phyloP scores from a whole-genome alignment of 2,329 filamentous ascomycete species.

The Pyricularia pennisetigena region DNA sequence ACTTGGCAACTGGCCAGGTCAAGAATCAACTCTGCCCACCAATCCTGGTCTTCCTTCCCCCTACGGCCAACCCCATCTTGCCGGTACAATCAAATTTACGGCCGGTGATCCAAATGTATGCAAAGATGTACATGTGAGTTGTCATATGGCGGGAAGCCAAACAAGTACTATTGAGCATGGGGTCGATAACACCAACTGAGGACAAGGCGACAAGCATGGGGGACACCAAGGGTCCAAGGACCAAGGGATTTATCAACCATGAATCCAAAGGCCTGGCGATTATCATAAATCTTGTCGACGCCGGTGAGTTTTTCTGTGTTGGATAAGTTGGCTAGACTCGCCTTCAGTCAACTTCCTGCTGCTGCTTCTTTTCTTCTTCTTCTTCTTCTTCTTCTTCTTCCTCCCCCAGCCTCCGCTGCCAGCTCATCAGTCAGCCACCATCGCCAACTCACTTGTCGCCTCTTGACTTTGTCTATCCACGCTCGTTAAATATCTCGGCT shows the following conservation, averaged over 20 bases:
- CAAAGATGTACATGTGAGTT: not conserved
- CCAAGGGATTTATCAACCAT: not conserved
- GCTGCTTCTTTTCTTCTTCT: too few relatives aligned
- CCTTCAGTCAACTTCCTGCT: not conserved
- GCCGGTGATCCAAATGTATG: not conserved
- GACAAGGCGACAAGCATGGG: too few relatives aligned
- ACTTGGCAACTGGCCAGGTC: not conserved
- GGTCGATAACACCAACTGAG: not conserved
- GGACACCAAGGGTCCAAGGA: not conserved
- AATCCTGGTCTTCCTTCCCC: not conserved
- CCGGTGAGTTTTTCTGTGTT: not conserved
- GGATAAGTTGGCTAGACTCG: not conserved
- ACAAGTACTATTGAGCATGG: not conserved
- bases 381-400: too few relatives aligned
- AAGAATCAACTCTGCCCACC: not conserved
- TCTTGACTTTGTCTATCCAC: not conserved
- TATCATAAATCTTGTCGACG: not conserved
- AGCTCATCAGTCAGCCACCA: not conserved
- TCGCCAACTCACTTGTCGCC: not conserved
- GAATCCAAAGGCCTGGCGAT: not conserved
- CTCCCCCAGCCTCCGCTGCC: not conserved
- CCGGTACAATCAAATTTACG: not conserved
- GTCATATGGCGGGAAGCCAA: not conserved
- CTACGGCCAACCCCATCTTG: not conserved
- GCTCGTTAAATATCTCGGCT: not conserved